A percentile compares a stretch with the other conserved stretches of the same genome.
Evolutionary conservation across 768 basidiomycete species (phyloP).

Genomic region (Goffeauzyma gilvescens): DNA sequence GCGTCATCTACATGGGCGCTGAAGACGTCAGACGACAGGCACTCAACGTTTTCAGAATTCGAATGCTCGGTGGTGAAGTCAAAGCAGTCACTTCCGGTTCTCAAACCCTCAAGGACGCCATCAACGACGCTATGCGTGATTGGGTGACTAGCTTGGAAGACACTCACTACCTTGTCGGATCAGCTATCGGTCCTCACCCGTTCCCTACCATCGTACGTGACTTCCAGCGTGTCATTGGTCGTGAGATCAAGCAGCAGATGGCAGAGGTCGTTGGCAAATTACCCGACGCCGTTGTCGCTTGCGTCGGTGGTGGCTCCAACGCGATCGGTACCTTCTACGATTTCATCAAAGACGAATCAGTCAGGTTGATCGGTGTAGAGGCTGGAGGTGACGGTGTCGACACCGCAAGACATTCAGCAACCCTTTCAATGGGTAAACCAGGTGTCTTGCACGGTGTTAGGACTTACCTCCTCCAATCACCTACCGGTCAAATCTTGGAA

Average conservation of each 20-base stretch:
- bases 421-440: slow-evolving; percentile 70
- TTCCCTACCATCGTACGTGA: slow-evolving; percentile 98
- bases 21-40: slow-evolving; percentile 93
- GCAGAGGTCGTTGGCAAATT: slow-evolving; percentile 55
- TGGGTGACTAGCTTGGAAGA: slow-evolving; percentile 91
- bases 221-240: slow-evolving; percentile 85
- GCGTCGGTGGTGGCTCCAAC: slow-evolving; percentile 93
- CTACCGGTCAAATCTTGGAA: slow-evolving; percentile 80
- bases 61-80: slow-evolving; percentile 87
- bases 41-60: slow-evolving; percentile 91
- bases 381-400: slow-evolving; percentile 90
- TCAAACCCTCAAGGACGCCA: slow-evolving; percentile 88
- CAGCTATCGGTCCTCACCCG: slow-evolving; percentile 91
- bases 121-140: slow-evolving; percentile 94
- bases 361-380: slow-evolving; percentile 80
- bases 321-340: slow-evolving; percentile 96
- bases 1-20: slow-evolving; percentile 92
- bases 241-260: slow-evolving; percentile 82
- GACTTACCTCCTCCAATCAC: slow-evolving; percentile 81
- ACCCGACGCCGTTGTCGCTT: slow-evolving; percentile 84
- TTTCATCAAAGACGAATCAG: slow-evolving; percentile 72
- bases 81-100: slow-evolving; percentile 75
- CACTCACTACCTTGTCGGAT: slow-evolving; percentile 93
- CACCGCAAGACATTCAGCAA: slow-evolving; percentile 76
- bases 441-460: slow-evolving; percentile 91